Base-by-base conservation (phyloP, 2,329 filamentous ascomycete genomes). In the Cryphonectria carpinicola region DNA sequence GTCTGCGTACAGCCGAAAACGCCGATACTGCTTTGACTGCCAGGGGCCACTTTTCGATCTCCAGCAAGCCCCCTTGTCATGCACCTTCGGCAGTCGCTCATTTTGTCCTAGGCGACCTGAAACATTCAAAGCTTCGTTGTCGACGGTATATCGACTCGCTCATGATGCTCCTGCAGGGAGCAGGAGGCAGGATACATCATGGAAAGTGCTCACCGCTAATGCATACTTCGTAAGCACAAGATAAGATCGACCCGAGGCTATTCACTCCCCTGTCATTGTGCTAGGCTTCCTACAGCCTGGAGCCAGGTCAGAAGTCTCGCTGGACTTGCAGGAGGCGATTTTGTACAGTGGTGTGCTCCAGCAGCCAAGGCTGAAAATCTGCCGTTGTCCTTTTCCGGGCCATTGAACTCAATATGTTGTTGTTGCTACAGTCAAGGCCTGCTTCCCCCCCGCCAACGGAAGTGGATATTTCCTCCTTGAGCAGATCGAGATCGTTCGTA, bases 21-120 rank as follows among this genome's bases (percentile, higher is more conserved):
- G 41, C 63, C 63, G 63, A 46, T 43, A 46, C 63, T 65, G 61
- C 37, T n/a, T 35, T 35, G 35, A 22, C 32, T 62, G 41, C 8
- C 43, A 65, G 39, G 41, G 43, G 11, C 41, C 63, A 46, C 28
- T 35, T 65, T 65, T 49, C 28, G 25, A 35, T 46, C 41, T n/a
- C 61, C 61, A 43, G 39, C 61, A 64, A 25, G 13, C 5, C 35
- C 46, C 61, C 61, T 46, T 25, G 61, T 43, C 61, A 64, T 46
- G 61, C 39, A 43, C 4, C 37, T 3, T 39, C n/a, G 37, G 61
- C n/a, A 25, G 17, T 28, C 37, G 37, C 61, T 19, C 61, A 46
- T 46, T 64, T 25, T 28, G 35, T 25, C 22, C 61, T 43, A 39
- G 39, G 13, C 14, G 37, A 64, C 61, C 37, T 43, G 61, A 43